These are phyloP conservation scores for Solanum pennellii DNA, from an alignment of 257 asterid genomes.

Conservation along the genomic window DNA sequence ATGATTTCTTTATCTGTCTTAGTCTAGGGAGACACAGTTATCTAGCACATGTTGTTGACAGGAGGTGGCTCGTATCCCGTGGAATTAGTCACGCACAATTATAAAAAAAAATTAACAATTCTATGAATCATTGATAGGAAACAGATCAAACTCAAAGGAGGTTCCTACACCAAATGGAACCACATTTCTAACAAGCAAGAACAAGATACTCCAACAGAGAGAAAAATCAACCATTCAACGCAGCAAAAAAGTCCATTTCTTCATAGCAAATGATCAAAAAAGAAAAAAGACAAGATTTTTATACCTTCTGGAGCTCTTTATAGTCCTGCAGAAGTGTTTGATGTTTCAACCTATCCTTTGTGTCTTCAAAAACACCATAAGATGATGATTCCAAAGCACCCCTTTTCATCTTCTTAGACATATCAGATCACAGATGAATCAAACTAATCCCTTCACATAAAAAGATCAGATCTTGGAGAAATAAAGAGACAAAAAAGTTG, in stretches of 20 bases:
- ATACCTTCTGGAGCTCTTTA: constrained; percentile 56
- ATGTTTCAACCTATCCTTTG: constrained; percentile 38
- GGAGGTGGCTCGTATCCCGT: neutral
- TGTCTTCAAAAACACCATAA: constrained; percentile 25
- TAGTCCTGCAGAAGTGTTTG: constrained; percentile 61
- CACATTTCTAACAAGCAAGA: neutral
- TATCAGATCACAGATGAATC: constrained; percentile 27
- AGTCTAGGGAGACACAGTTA: neutral
- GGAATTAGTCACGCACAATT: neutral
- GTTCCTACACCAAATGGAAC: neutral
- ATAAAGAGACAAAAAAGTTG: neutral
- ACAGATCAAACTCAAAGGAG: neutral
- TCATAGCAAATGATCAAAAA: neutral
- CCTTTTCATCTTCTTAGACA: constrained; percentile 59
- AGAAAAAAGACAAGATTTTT: neutral
- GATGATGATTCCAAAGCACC: constrained; percentile 19
- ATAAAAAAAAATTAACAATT: neutral
- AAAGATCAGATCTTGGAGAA: constrained; percentile 6
- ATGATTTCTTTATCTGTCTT: neutral
- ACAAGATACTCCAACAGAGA: neutral
- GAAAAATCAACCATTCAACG: neutral
- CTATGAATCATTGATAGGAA: neutral
- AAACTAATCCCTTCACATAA: neutral
- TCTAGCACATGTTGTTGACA: neutral
- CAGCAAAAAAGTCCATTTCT: constrained; percentile 5